Evolutionary conservation across 805 yeast species (phyloP).

Genomic region (Ogataea angusta): DNA sequence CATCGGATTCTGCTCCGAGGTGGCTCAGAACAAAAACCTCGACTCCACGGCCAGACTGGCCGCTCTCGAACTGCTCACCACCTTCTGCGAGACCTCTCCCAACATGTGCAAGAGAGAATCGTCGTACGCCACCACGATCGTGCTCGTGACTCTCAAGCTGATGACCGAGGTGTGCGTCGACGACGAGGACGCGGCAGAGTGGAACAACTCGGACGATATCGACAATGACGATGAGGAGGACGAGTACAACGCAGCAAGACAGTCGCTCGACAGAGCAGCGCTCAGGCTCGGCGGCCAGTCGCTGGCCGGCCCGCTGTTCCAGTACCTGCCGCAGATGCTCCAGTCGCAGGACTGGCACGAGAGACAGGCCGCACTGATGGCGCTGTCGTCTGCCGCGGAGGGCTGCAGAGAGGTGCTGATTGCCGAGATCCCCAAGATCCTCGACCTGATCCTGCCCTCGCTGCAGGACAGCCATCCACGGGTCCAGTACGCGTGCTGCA

Average conservation of each 20-base stretch:
- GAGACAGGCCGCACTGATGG: constrained; percentile 96
- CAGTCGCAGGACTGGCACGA: constrained; percentile 82
- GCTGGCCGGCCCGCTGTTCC: constrained; percentile 82
- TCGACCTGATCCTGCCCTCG: constrained; percentile 84
- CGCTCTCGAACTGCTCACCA: constrained; percentile 83
- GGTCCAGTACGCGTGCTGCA: constrained; percentile 96
- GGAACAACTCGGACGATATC: constrained; percentile 77
- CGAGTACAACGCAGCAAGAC: constrained; percentile 89
- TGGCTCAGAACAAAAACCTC: constrained; percentile 75
- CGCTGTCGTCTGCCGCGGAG: constrained; percentile 93
- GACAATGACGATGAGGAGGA: constrained; percentile 81
- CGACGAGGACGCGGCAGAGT: constrained; percentile 70
- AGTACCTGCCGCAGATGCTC: constrained; percentile 80
- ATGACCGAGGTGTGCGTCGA: constrained; percentile 91
- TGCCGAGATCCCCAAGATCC: constrained; percentile 71
- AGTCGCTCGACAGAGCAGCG: constrained; percentile 88
- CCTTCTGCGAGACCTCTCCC: constrained; percentile 91
- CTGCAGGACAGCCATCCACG: constrained; percentile 85
- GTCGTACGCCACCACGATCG: constrained; percentile 66
- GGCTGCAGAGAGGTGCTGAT: constrained; percentile 91
- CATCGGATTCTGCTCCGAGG: constrained; percentile 78
- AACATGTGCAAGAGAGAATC: constrained; percentile 86
- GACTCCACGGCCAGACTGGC: constrained; percentile 79
- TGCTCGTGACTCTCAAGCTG: constrained; percentile 71
- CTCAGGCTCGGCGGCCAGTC: constrained; percentile 79